Evolutionary conservation across 768 basidiomycete genomes (phyloP).

Genomic region (Lentinula lateritia): DNA sequence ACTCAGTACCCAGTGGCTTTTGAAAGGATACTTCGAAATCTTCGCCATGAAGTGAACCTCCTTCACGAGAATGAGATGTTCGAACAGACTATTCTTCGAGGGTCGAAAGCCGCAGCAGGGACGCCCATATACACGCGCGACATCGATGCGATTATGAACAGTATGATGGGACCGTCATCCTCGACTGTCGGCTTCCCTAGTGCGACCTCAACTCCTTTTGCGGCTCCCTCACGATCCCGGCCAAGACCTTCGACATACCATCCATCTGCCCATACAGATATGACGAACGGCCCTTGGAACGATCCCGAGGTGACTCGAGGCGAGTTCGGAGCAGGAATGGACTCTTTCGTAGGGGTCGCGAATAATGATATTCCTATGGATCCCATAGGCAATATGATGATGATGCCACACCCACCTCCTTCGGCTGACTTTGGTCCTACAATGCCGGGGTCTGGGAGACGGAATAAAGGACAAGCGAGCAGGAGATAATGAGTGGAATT

Average conservation of each 20-base stretch:
- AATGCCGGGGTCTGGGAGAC: neutral
- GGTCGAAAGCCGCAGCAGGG: constrained; percentile 40
- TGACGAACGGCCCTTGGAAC: constrained; percentile 6
- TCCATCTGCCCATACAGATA: neutral
- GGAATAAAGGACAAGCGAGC: neutral
- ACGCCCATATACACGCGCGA: constrained; percentile 37
- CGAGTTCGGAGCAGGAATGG: constrained; percentile 1
- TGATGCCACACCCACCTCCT: neutral
- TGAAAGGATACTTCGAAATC: constrained; percentile 29
- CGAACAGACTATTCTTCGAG: constrained; percentile 40
- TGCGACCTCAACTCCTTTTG: constrained; percentile 6
- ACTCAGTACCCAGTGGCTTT: constrained; percentile 16
- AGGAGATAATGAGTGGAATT: neutral
- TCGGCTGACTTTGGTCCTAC: neutral
- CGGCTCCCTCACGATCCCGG: neutral
- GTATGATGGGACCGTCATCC: constrained; percentile 40
- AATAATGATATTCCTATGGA: neutral
- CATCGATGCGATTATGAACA: constrained; percentile 44
- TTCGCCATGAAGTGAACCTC: constrained; percentile 31
- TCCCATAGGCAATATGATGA: neutral
- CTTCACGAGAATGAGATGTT: constrained; percentile 45
- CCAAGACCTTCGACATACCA: neutral
- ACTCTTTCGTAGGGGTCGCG: neutral
- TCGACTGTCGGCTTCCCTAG: neutral
- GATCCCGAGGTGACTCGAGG: neutral